A percentile compares a stretch with the other conserved stretches of the same genome.
Conservation (phyloP, 495 filamentous ascomycete genomes). For the Talaromyces liani region DNA sequence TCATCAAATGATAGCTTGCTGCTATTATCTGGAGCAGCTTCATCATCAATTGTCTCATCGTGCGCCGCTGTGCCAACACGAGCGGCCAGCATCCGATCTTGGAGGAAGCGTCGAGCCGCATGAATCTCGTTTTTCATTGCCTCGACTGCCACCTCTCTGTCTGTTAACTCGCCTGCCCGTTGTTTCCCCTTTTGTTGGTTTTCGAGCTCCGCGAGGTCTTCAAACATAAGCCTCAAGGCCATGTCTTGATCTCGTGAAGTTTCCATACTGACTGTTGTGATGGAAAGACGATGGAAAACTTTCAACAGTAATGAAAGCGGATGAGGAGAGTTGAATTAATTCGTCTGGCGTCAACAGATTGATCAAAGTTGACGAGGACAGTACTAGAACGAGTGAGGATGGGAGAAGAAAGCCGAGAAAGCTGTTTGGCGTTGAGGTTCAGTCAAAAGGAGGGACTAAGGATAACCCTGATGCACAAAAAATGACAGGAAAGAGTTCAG, state of each 20-base stretch:
- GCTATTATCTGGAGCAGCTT: too few species aligned
- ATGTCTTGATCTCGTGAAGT: neutral
- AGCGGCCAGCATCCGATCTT: neutral
- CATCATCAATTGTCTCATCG: neutral
- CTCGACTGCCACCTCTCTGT: neutral
- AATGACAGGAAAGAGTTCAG: too few species aligned
- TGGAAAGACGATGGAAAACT: neutral
- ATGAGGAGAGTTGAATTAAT: too few species aligned
- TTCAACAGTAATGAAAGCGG: too few species aligned
- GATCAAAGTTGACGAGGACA: too few species aligned
- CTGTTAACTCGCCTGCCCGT: neutral
- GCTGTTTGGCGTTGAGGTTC: too few species aligned
- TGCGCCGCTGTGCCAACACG: neutral
- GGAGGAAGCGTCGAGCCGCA: neutral
- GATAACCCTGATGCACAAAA: too few species aligned
- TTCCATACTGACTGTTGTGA: neutral
- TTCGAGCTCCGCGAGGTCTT: slow-evolving; percentile 5
- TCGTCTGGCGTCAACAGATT: too few species aligned
- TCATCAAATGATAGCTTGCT: too few species aligned
- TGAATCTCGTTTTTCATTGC: neutral
- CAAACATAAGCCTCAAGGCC: neutral
- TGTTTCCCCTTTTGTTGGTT: slow-evolving; percentile 8
- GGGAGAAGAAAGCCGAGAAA: too few species aligned
- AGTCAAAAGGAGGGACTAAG: too few species aligned
- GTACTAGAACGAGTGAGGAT: too few species aligned